Evolutionary conservation across 163 green algal genomes (phyloP), one percentile per base, ranked within the genome.

Genomic region (Coccomyxa subellipsoidea): DNA sequence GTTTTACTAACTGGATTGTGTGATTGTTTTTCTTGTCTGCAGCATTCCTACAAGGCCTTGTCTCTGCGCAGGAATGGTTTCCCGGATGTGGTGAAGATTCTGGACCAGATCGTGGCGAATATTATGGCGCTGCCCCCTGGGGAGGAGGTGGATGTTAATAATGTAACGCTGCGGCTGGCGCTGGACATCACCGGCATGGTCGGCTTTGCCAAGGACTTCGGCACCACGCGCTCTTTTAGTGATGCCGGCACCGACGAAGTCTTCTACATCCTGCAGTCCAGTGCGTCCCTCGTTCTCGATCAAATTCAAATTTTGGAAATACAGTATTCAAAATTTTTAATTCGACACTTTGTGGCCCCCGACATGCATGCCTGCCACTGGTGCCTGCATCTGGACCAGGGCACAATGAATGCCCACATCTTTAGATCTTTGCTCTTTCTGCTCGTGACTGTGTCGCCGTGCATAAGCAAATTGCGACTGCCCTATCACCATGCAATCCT

Each of bases 141-240:
- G 29, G 70, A 39, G 3, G 54, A 77, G 1, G 53, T 88, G 10
- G 87, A 93, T 79, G 82, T 93, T 31, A 85, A 93, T 80, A 83
- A 85, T 6, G 78, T 78, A 5, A 71, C 82, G 25, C 66, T 85
- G 79, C 81, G 84, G 2, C 40, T 87, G 6, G 85, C 87, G 2
- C 69, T 92, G 18, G 90, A 94, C 73, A 84, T 94, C 7, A 92
- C 90, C 12, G 90, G 89, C n/a, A 9, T 78, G 40, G 87, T 92
- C 21, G 86, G 85, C 2, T 93, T 94, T 40, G 83, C 73, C 72
- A 84, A 84, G 4, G 87, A 92, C 82, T 88, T 92, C 54, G 70
- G 76, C 0, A 85, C 82, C 7, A 87, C 82, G 15, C 36, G 25
- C 36, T 78, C 38, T 76, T 38, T 89, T 5, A 69, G 80, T 25